phyloP scores from a whole-genome alignment of 1,284 basidiomycete genomes.

The Meira miltonrushii region DNA sequence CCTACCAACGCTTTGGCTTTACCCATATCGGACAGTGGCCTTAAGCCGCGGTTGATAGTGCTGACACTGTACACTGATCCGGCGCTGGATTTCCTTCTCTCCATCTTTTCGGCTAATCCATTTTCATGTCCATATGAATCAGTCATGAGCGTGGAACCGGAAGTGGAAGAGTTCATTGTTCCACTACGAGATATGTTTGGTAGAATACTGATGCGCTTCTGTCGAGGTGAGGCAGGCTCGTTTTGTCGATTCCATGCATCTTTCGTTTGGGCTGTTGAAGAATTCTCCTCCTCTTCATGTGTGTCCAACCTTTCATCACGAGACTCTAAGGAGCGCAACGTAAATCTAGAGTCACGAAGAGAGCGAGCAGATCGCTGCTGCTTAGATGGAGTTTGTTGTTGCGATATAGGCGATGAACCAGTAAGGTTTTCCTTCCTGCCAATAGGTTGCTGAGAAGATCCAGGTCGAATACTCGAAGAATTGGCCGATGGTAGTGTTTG shows the following conservation, averaged over 20 bases:
- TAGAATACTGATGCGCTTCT: neutral
- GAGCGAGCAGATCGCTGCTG: neutral
- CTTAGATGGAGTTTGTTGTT: neutral
- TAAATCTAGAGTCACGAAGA: neutral
- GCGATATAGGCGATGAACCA: too few relatives aligned
- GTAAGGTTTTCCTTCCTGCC: neutral
- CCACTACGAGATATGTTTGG: neutral
- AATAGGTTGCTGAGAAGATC: neutral
- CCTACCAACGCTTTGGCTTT: conserved; percentile 35
- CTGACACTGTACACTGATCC: conserved; percentile 33
- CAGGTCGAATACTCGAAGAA: neutral
- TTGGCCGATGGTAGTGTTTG: neutral
- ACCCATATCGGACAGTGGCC: conserved; percentile 37
- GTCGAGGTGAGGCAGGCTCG: neutral
- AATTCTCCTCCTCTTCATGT: conserved; percentile 1
- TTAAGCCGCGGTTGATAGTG: conserved; percentile 26
- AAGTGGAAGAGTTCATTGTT: too few relatives aligned
- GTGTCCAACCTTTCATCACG: conserved; percentile 9
- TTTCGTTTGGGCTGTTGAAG: neutral
- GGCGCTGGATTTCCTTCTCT: conserved; percentile 18
- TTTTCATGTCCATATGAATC: neutral
- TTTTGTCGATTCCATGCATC: neutral
- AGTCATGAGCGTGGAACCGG: too few relatives aligned
- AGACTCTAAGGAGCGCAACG: conserved; percentile 9
- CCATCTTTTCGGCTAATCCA: neutral